A percentile compares a stretch with the other conserved stretches of the same genome.
These are phyloP conservation scores for Bipolaris oryzae DNA, from an alignment of 2,329 filamentous ascomycete genomes.

Conservation along the genomic window DNA sequence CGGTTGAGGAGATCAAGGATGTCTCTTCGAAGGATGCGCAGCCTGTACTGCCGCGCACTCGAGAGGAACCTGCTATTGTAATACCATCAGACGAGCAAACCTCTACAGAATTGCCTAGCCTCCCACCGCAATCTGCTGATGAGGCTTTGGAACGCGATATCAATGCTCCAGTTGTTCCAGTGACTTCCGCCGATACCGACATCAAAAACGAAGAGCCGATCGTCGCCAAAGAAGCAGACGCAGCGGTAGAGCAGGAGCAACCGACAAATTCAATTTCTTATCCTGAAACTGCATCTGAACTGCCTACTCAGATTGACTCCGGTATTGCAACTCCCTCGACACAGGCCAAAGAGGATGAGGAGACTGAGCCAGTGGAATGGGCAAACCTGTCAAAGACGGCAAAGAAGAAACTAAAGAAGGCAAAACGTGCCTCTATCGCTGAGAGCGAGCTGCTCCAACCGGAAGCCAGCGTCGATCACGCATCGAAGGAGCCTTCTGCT, in stretches of 20 bases:
- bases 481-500: constrained; percentile 4
- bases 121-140: background rate
- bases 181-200: background rate
- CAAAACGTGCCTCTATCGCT: constrained; percentile 28
- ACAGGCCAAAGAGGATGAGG: constrained; percentile 4
- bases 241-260: background rate
- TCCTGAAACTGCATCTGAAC: background rate
- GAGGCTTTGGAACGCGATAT: background rate
- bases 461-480: constrained; percentile 15
- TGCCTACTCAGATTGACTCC: background rate
- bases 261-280: background rate
- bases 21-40: background rate
- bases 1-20: background rate
- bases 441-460: constrained; percentile 20
- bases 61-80: background rate
- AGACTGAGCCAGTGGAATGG: constrained; percentile 17
- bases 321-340: background rate
- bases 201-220: background rate
- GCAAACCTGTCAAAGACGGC: constrained; percentile 33
- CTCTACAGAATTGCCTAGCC: background rate
- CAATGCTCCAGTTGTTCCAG: background rate
- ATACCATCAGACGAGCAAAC: background rate
- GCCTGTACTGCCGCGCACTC: background rate
- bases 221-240: background rate
- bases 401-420: constrained; percentile 40